These are phyloP conservation scores for Tricholoma furcatifolium DNA, from an alignment of 768 basidiomycete species.

Conservation along the genomic window DNA sequence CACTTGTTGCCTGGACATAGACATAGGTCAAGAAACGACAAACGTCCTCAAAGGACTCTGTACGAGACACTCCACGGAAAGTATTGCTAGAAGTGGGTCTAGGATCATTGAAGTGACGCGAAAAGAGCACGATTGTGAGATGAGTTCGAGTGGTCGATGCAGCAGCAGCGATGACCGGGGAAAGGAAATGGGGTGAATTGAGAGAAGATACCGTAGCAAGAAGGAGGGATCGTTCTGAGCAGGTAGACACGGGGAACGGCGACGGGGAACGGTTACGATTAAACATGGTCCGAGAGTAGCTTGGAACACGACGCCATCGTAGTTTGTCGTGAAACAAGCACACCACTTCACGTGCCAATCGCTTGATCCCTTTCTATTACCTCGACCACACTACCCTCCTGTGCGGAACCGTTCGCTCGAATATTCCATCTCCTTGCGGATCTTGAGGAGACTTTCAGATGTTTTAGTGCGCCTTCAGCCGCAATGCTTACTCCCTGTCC, in stretches of 20 bases:
- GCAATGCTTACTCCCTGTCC: no score
- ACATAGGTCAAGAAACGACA: conserved; percentile 79
- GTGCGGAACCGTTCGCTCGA: no score
- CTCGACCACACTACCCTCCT: no score
- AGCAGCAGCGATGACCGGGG: conserved; percentile 51
- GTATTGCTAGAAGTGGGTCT: conserved; percentile 16
- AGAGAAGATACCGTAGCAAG: conserved; percentile 54
- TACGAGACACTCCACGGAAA: conserved; percentile 34
- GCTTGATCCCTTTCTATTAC: no score
- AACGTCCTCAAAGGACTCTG: conserved; percentile 57
- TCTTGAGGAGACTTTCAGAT: no score
- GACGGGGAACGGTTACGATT: conserved; percentile 12
- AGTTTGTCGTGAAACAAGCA: conserved; percentile 10
- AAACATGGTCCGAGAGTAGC: conserved; percentile 5
- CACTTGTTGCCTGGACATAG: conserved; percentile 83
- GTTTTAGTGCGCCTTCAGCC: no score
- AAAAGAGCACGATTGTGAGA: conserved; percentile 66
- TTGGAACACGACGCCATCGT: not conserved
- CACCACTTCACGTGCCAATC: conserved; percentile 1
- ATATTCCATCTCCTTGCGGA: no score
- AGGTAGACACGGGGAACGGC: conserved; percentile 23
- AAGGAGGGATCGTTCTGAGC: conserved; percentile 38
- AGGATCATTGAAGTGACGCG: conserved; percentile 51
- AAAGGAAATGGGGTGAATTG: conserved; percentile 54
- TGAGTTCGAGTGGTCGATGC: conserved; percentile 42